Evolutionary conservation across 768 basidiomycete genomes (phyloP).

Genomic region (Leccinum olivaceopallidum): DNA sequence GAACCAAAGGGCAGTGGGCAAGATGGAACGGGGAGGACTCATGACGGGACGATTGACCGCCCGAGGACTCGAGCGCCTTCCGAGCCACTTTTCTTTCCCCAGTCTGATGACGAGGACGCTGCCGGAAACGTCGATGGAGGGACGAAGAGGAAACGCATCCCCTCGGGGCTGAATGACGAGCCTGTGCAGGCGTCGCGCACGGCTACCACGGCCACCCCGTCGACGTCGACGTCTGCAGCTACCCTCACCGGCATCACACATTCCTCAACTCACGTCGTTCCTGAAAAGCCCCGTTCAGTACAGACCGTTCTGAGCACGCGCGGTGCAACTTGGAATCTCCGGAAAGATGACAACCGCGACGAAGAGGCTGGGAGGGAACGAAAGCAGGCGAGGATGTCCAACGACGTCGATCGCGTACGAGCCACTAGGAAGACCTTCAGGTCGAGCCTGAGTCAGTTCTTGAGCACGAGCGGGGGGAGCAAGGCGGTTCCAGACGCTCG

Average conservation of each 20-base stretch:
- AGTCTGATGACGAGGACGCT: slow-evolving; percentile 18
- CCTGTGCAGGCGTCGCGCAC: neutral
- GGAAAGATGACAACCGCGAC: slow-evolving; percentile 14
- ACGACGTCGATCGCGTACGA: slow-evolving; percentile 7
- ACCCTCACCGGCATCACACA: no score
- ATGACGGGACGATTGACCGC: neutral
- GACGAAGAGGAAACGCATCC: neutral
- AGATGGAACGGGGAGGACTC: neutral
- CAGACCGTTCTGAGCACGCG: no score
- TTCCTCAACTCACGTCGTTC: no score
- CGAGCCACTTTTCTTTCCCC: slow-evolving; percentile 31
- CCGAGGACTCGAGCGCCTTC: slow-evolving; percentile 15
- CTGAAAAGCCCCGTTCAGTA: no score
- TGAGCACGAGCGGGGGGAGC: slow-evolving; percentile 51
- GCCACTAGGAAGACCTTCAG: slow-evolving; percentile 40
- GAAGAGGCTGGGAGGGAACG: slow-evolving; percentile 24
- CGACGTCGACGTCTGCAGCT: no score
- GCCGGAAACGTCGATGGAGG: neutral
- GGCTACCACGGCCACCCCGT: neutral
- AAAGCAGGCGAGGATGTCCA: slow-evolving; percentile 39
- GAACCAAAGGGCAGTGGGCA: slow-evolving; percentile 1
- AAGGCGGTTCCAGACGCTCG: slow-evolving; percentile 13
- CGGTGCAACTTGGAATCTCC: slow-evolving; percentile 41
- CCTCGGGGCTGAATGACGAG: neutral
- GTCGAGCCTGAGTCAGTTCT: slow-evolving; percentile 52